Evolutionary conservation across 345 rosid genomes (phyloP), one percentile per base, ranked within the genome.

Genomic region (Kernera saxatilis): DNA sequence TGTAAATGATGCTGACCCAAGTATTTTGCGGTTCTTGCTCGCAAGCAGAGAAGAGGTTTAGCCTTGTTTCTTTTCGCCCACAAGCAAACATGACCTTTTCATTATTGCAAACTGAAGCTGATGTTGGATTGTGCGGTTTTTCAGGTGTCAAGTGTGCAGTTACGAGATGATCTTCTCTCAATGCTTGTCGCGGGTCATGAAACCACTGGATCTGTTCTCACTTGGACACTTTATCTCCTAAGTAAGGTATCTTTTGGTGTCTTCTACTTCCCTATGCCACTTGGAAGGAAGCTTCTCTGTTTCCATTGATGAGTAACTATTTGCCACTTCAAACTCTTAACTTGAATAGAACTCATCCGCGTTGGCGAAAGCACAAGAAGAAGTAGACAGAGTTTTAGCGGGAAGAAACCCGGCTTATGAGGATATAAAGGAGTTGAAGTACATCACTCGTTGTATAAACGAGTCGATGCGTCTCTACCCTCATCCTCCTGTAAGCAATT

Each of bases 131-230:
- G 54, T 70, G 12, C 6, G 27, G 49, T 7, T 51, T 71, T 49
- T 13, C 68, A 93, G 98, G 96, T 93, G 61, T 89, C 97, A 13
- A 91, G 94, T 69, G 64, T 77, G 41, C 98, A 91, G 76, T 74
- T 93, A 74, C 82, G 96, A 41, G 97, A 93, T 77, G 98, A 93
- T 82, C 91, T 91, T 69, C 78, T 93, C 76, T 93, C 98, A 41
- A 87, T 91, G 96, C 84, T 93, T 77, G 98, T 91, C 26, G 98
- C 98, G 15, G 97, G 98, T 66, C 97, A 91, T 64, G 98, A 91
- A 82, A 93, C 98, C 65, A 93, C 98, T 3, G 98, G 91, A 51
- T 93, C 98, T 8, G 96, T 88, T 9, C 85, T 93, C 81, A 93
- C 97, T 15, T 93, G 98, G 97, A 93, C 98, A 11, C 59, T 89